Evolutionary conservation across 2,329 filamentous ascomycete species (phyloP).

Genomic region (Cercospora sp.): DNA sequence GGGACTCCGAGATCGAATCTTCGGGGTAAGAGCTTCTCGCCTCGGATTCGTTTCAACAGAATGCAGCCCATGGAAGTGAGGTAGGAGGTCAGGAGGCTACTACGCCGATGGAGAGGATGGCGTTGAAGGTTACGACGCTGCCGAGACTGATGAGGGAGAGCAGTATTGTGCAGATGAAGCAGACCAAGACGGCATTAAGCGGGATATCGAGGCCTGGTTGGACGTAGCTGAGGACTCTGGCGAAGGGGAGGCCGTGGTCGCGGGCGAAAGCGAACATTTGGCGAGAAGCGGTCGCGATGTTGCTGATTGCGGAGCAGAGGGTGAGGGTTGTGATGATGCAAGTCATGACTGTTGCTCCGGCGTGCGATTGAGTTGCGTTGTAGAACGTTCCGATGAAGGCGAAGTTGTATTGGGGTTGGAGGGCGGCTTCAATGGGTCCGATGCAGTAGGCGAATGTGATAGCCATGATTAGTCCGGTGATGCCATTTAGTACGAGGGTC

Average conservation of each 20-base stretch:
- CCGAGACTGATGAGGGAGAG: conserved; percentile 38
- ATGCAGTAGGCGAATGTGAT: conserved; percentile 45
- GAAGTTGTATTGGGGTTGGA: conserved; percentile 28
- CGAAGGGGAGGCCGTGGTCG: conserved; percentile 46
- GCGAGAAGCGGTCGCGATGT: conserved; percentile 45
- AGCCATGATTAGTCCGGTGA: conserved; percentile 44
- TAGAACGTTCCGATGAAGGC: conserved; percentile 42
- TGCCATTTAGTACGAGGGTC: conserved; percentile 45
- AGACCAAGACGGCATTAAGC: conserved; percentile 33
- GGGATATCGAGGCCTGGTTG: conserved; percentile 32
- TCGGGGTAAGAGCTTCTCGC: conserved; percentile 30
- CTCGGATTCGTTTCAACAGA: conserved; percentile 31
- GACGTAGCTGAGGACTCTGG: conserved; percentile 28
- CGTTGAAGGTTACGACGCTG: conserved; percentile 46
- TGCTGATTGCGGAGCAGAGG: conserved; percentile 43
- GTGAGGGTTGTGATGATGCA: conserved; percentile 43
- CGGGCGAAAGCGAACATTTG: conserved; percentile 49
- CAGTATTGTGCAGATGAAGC: conserved; percentile 28
- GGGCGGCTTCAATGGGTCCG: conserved; percentile 38
- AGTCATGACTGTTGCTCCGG: conserved; percentile 38
- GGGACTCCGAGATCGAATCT: conserved; percentile 31
- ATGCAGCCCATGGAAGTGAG: conserved; percentile 33
- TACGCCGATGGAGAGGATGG: conserved; percentile 43
- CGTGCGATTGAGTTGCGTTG: conserved; percentile 40
- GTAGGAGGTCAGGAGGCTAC: conserved; percentile 40